These are phyloP conservation scores for Escovopsis sp. DNA, from an alignment of 2,329 filamentous ascomycete species.

Conservation along the genomic window DNA sequence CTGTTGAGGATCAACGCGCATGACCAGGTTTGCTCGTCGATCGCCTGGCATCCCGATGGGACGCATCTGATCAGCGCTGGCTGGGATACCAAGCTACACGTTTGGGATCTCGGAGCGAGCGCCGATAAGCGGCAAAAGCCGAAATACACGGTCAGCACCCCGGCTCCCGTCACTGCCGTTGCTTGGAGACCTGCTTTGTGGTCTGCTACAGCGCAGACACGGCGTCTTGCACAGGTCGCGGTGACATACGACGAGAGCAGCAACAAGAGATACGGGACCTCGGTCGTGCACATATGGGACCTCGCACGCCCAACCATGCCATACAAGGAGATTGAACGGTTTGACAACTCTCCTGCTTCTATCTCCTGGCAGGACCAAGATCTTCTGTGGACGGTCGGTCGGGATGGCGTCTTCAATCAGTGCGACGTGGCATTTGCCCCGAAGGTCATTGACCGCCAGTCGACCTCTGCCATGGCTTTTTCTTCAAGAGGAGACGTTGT, in stretches of 20 bases:
- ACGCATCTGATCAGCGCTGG: constrained; percentile 50
- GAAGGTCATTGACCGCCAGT: constrained; percentile 46
- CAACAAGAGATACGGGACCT: constrained; percentile 38
- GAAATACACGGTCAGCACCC: constrained; percentile 45
- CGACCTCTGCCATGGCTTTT: constrained; percentile 46
- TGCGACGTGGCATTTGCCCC: constrained; percentile 51
- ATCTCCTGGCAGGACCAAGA: constrained; percentile 52
- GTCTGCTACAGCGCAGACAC: constrained; percentile 48
- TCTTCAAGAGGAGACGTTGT: constrained; percentile 44
- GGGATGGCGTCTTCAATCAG: constrained; percentile 47
- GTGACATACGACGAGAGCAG: constrained; percentile 46
- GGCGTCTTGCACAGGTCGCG: constrained; percentile 46
- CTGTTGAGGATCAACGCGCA: constrained; percentile 46
- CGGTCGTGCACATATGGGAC: constrained; percentile 52
- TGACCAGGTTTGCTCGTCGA: constrained; percentile 42
- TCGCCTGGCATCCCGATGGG: constrained; percentile 55
- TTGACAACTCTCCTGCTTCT: constrained; percentile 40
- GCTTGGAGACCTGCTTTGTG: constrained; percentile 51
- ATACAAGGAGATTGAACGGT: constrained; percentile 50
- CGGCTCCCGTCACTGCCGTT: constrained; percentile 43
- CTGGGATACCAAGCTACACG: constrained; percentile 44
- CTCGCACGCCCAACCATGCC: constrained; percentile 52
- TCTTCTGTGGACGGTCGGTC: constrained; percentile 50
- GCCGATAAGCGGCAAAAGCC: constrained; percentile 51
- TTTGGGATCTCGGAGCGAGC: constrained; percentile 48